Evolutionary conservation across 139 green algal species (phyloP), one percentile per base, ranked within the genome.

Genomic region (Micractinium conductrix): DNA sequence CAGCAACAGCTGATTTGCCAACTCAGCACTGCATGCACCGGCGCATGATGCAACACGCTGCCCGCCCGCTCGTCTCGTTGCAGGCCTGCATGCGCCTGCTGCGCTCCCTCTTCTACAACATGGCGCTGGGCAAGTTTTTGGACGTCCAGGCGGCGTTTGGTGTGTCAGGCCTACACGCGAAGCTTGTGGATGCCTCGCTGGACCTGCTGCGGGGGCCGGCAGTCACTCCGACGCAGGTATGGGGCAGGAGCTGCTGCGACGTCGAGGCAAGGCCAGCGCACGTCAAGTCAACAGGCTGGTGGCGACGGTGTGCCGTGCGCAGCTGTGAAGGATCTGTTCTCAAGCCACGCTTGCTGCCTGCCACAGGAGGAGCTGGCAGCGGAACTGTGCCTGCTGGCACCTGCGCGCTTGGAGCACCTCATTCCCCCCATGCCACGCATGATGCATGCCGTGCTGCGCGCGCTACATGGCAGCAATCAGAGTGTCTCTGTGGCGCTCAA

Each of bases 311-410:
- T n/a, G n/a, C n/a, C n/a, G n/a, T n/a, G n/a, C n/a, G n/a, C n/a
- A n/a, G n/a, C n/a, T n/a, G n/a, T n/a, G n/a, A n/a, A n/a, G n/a
- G n/a, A n/a, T n/a, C n/a, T n/a, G n/a, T n/a, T n/a, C n/a, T n/a
- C 37, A 48, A 21, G 35, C 1, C 35, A 7, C 2, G 7, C 62
- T 33, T 72, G 45, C n/a, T 84, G 5, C 62, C 12, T 63, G 50
- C n/a, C 37, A 33, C 75, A 74, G 53, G 67, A 75, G 26, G 91
- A 93, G 22, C 84, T 94, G 55, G 85, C 97, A 44, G 86, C 97
- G 30, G 95, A 99, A 93, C 88, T 98, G 38, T 96, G 91, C 87
- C 89, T 99, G 40, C 93, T 92, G 67, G 89, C 98, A 67, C 97
- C 97, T 7, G 92, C 93, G 33, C 87, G 90, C 45, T 87, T 99